A percentile compares a stretch with the other conserved stretches of the same genome.
Conservation (phyloP, 164 flowering plant species). For the Tetracentron sinense region DNA sequence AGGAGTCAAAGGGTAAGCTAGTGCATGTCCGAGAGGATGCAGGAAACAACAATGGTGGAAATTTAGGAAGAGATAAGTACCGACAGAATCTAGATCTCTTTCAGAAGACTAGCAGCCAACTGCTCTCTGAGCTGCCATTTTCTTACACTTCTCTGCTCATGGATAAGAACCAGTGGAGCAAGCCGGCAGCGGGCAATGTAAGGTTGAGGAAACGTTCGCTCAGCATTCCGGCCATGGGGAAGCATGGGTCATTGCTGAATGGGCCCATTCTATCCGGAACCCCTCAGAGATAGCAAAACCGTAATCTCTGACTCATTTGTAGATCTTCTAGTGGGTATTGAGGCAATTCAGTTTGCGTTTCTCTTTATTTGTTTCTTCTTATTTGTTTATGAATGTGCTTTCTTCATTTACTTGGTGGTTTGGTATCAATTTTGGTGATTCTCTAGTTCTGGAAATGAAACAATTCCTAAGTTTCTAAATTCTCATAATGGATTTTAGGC, state of each 20-base stretch:
- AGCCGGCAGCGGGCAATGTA: constrained; percentile 21
- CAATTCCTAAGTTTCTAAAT: no score
- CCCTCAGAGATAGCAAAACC: constrained; percentile 30
- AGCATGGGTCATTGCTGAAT: constrained; percentile 36
- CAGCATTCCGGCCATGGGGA: constrained; percentile 64
- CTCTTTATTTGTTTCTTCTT: neutral
- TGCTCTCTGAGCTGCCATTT: constrained; percentile 22
- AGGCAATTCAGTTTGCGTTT: neutral
- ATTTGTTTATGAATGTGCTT: neutral
- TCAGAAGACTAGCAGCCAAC: constrained; percentile 32
- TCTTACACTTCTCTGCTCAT: constrained; percentile 32
- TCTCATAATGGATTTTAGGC: no score
- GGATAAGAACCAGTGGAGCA: constrained; percentile 32
- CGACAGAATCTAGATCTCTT: constrained; percentile 48
- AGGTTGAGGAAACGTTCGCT: constrained; percentile 56
- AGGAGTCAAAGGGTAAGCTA: constrained; percentile 27
- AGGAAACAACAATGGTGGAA: neutral
- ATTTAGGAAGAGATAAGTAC: constrained; percentile 27
- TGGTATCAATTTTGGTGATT: no score
- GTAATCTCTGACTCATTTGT: constrained; percentile 8
- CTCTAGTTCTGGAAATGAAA: no score
- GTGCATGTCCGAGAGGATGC: constrained; percentile 9
- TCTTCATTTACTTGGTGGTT: no score
- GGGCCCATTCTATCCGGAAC: constrained; percentile 54
- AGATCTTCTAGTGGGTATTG: neutral